Percentiles rank a stretch among this genome's conserved stretches.
Conservation (phyloP, 2,329 filamentous ascomycete species). For the Lachnellula hyalina region DNA sequence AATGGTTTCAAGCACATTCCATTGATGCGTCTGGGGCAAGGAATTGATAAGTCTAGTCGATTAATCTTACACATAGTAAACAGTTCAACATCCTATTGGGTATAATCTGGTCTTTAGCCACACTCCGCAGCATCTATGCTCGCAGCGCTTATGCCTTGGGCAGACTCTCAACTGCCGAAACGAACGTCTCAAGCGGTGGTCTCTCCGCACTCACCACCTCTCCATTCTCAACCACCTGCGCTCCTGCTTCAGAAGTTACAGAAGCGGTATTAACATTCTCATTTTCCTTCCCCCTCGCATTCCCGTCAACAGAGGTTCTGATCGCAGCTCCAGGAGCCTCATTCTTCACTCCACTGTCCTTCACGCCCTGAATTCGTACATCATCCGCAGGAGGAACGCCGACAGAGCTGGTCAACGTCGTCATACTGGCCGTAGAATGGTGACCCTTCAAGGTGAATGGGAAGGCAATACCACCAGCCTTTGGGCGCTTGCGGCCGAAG, state of each 20-base stretch:
- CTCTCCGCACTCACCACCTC: conserved; percentile 26
- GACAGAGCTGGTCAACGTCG: conserved; percentile 49
- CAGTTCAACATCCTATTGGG: neutral
- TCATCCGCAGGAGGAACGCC: conserved; percentile 22
- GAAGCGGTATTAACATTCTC: neutral
- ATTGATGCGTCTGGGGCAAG: too few species aligned
- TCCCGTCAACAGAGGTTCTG: neutral
- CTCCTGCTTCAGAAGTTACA: neutral
- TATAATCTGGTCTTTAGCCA: neutral
- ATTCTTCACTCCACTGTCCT: conserved; percentile 13
- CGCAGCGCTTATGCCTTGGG: neutral
- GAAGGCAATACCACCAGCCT: conserved; percentile 63
- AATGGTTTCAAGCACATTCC: too few species aligned
- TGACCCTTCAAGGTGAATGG: conserved; percentile 65
- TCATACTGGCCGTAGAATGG: conserved; percentile 58
- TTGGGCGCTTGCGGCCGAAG: conserved; percentile 56
- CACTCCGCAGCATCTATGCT: neutral
- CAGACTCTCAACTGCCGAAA: conserved; percentile 37
- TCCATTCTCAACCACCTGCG: conserved; percentile 16
- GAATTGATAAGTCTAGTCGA: too few species aligned
- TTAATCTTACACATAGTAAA: too few species aligned
- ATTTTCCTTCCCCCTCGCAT: conserved; percentile 3
- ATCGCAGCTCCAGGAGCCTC: neutral
- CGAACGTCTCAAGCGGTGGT: conserved; percentile 48
- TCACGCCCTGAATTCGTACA: conserved; percentile 13